Base-by-base conservation (phyloP, 2,329 filamentous ascomycete species). In the Neonectria magnoliae region DNA sequence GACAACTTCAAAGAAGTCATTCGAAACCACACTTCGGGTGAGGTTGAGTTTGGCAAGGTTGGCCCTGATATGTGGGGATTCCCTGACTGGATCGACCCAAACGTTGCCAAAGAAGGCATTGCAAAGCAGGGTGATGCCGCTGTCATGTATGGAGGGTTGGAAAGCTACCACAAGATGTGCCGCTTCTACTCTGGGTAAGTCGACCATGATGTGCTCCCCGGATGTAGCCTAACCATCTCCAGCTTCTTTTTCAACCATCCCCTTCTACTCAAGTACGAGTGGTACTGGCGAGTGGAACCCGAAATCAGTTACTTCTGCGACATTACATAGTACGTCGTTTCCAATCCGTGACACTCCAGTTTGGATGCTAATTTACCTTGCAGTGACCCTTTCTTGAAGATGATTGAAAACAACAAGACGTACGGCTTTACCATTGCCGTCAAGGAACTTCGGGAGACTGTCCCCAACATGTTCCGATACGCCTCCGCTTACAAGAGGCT, bases 271-370 rank as follows among this genome's bases (percentile, higher is more conserved):
- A 98, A 98, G 81, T 99, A 98, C 81, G 94, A 98, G 77, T 99
- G 96, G 96, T 99, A 99, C 84, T 99, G 96, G 96, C 93, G 96
- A 68, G 85, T 99, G 73, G 96, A 99, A 85, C 96, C 96, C 70
- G 96, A 99, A 81, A 98, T 99, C 88, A 98, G 95, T 83, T 99
- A 98, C 83, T 99, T 99, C 83, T 99, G 96, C 81, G 96, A 99
- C 78, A 98, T 99, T 72, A 99, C 96, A 70, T 99, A 99, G 93
- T 95, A 89, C 47, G 75, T 71, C 13, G 7, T 18, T 16, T 16
- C 27, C 27, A 16, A 41, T 7, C 4, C 20, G 5, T 16, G 25
- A 45, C 1, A 11, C 3, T 13, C 11, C 16, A n/a, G 42, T 31
- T 44, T 33, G 48, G 5, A 20, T 38, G 29, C 67, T 73, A 59